Conservation (phyloP, 768 basidiomycete genomes). For the Termitomyces bulborhizus region DNA sequence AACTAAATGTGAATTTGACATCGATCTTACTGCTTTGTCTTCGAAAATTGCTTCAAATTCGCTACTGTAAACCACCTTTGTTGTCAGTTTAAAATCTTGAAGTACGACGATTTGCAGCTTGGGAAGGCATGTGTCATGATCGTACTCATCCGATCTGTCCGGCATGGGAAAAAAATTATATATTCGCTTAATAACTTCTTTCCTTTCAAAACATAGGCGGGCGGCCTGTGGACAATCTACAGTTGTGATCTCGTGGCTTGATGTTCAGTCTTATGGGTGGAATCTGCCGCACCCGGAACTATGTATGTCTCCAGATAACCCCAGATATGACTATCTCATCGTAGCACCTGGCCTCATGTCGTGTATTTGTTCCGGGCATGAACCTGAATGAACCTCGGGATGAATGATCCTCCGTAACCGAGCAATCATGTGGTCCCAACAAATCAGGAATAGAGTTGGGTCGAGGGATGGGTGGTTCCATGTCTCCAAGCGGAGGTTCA, state of each 20-base stretch:
- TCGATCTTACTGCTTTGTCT: no score
- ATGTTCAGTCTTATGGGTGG: background rate
- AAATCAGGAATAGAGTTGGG: slow-evolving; percentile 1
- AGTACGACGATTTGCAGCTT: no score
- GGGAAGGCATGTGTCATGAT: no score
- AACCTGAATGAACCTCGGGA: background rate
- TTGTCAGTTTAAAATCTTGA: no score
- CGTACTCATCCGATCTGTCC: background rate
- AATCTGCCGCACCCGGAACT: background rate
- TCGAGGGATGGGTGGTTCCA: background rate
- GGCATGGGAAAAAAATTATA: background rate
- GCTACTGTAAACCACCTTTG: no score
- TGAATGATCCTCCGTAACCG: slow-evolving; percentile 2
- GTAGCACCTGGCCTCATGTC: background rate
- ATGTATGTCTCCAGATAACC: background rate
- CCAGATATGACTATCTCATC: no score
- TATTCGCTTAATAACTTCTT: background rate
- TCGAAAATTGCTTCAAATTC: no score
- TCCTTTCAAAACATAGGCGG: background rate
- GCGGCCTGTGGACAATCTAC: background rate
- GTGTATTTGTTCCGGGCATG: background rate
- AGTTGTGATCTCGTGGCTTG: background rate
- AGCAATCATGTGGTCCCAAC: slow-evolving; percentile 6
- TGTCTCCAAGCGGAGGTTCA: slow-evolving; percentile 3
- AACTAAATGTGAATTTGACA: no score